phyloP scores from a whole-genome alignment of 2,329 filamentous ascomycete species.

The Hortaea sp. region DNA sequence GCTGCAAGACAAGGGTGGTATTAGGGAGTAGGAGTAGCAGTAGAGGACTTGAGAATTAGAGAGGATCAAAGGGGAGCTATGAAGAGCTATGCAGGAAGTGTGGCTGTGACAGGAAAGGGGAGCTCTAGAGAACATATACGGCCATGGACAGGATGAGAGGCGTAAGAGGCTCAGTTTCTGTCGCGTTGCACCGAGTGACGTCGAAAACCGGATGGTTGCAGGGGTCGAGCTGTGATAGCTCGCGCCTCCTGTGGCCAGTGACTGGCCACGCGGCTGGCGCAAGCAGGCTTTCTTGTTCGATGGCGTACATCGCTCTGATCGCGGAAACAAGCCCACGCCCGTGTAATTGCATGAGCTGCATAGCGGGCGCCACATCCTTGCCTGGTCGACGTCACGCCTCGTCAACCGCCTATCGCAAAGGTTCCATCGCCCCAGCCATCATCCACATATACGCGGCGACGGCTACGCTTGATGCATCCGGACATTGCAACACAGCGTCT shows the following conservation, averaged over 20 bases:
- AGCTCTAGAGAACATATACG: conserved; percentile 4
- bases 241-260: conserved; percentile 19
- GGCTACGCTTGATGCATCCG: too few relatives aligned
- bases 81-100: conserved; percentile 3
- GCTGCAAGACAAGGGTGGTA: conserved; percentile 4
- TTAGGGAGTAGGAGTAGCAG: neutral
- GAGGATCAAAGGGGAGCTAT: neutral
- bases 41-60: neutral
- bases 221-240: conserved; percentile 12
- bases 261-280: conserved; percentile 7
- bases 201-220: conserved; percentile 5
- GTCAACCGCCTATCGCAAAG: too few relatives aligned
- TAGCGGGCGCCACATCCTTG: neutral
- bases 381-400: neutral
- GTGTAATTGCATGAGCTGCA: neutral
- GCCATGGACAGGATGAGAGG: neutral
- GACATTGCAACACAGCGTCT: too few relatives aligned
- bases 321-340: neutral
- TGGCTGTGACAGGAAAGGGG: conserved; percentile 3
- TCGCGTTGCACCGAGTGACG: conserved; percentile 6
- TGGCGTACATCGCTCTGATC: conserved; percentile 6
- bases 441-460: too few relatives aligned
- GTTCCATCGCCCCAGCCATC: too few relatives aligned
- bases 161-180: conserved; percentile 3
- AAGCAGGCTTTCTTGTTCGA: conserved; percentile 12